These are phyloP conservation scores for Euryodendron excelsum DNA, from an alignment of 148 eudicot species.

Conservation along the genomic window DNA sequence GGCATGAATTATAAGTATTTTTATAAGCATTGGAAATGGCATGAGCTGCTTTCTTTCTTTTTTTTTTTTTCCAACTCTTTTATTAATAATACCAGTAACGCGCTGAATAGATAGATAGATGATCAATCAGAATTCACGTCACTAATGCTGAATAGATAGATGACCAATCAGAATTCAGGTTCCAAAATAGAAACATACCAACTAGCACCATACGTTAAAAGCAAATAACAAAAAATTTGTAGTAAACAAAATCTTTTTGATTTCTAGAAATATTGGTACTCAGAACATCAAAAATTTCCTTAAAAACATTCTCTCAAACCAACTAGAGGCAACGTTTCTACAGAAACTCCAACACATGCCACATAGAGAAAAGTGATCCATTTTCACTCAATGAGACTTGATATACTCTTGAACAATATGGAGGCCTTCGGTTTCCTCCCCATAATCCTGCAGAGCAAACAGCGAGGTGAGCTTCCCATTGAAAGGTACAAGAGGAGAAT, in stretches of 20 bases:
- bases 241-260: not conserved
- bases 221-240: not conserved
- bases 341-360: constrained; percentile 1
- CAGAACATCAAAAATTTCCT: constrained; percentile 1
- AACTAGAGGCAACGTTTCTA: not conserved
- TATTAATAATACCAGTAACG: too few relatives aligned
- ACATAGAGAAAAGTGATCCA: not conserved
- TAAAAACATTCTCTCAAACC: not conserved
- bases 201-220: not conserved
- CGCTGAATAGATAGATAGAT: too few relatives aligned
- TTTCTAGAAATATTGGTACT: constrained; percentile 5
- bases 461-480: not conserved
- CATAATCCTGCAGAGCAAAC: constrained; percentile 42
- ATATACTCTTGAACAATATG: constrained; percentile 57
- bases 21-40: too few relatives aligned
- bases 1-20: too few relatives aligned
- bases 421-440: constrained; percentile 65
- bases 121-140: too few relatives aligned
- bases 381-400: constrained; percentile 42
- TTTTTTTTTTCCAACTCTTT: too few relatives aligned
- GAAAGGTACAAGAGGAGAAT: not conserved
- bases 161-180: not conserved
- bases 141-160: not conserved
- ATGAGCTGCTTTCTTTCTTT: too few relatives aligned
- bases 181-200: not conserved